phyloP scores from a whole-genome alignment of 805 yeast species.

The Wickerhamomyces strasburgensis region DNA sequence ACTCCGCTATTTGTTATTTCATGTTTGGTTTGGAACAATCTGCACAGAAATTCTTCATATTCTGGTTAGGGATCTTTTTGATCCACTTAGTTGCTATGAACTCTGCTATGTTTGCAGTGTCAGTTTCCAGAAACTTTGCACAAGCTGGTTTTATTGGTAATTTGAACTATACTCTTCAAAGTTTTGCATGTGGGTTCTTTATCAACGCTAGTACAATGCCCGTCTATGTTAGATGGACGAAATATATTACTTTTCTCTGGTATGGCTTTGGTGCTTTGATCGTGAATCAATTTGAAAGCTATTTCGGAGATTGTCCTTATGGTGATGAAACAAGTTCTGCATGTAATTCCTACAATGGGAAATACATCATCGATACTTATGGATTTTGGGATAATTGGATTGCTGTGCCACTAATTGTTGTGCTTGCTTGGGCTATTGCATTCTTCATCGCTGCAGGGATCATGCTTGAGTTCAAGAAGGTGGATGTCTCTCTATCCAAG shows the following conservation, averaged over 20 bases:
- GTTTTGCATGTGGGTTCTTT: conserved; percentile 79
- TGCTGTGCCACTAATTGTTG: conserved; percentile 56
- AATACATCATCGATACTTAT: conserved; percentile 44
- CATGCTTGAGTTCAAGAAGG: conserved; percentile 41
- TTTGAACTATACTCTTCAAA: conserved; percentile 41
- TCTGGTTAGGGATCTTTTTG: conserved; percentile 53
- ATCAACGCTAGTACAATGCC: conserved; percentile 72
- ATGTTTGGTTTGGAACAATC: conserved; percentile 66
- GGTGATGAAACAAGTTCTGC: conserved; percentile 18
- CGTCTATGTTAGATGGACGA: conserved; percentile 82
- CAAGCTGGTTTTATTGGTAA: conserved; percentile 21
- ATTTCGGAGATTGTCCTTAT: conserved; percentile 53
- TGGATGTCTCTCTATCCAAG: conserved; percentile 21
- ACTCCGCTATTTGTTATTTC: conserved; percentile 61
- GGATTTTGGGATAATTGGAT: conserved; percentile 68
- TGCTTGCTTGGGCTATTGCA: conserved; percentile 54
- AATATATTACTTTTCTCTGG: conserved; percentile 73
- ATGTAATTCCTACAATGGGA: conserved; percentile 50
- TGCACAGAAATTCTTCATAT: conserved; percentile 48
- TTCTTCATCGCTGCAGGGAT: conserved; percentile 45
- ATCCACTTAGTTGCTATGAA: conserved; percentile 54
- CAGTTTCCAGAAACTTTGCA: conserved; percentile 23
- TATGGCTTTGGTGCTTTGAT: conserved; percentile 67
- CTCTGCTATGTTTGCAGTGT: conserved; percentile 40
- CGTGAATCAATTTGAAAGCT: conserved; percentile 62